Base-by-base conservation (phyloP, 2,329 filamentous ascomycete genomes). In the Colletotrichum falcatum region DNA sequence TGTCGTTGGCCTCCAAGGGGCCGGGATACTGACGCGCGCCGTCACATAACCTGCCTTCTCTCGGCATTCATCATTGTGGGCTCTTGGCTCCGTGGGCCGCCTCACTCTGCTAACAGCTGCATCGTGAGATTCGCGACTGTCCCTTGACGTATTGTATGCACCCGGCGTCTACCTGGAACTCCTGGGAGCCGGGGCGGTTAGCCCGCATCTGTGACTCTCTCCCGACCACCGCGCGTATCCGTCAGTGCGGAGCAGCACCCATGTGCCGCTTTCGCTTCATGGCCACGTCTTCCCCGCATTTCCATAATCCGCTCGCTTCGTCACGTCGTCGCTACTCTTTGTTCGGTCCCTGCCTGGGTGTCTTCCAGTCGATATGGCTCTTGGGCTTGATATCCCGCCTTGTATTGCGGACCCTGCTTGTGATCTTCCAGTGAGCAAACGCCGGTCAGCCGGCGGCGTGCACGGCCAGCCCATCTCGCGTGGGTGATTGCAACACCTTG, bases 61-160 rank as follows among this genome's bases (percentile, higher is more conserved):
- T 70, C 58, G 67, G 64, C 67, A 58, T 67, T 67, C 64, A 70
- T 70, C 67, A 70, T 70, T 70, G 64, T 67, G 64, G 67, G 54
- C 44, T 62, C 44, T 62, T 59, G 28, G 28, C 28, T 5, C 23
- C 42, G 18, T 4, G 9, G 20, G 20, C 20, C 64, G 63, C 67
- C 64, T 70, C 64, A 62, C 61, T 70, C 37, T 62, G 58, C 53
- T 64, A 70, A 70, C 67, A 59, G 58, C 46, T 70, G 54, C 67
- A 61, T 67, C 56, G 46, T 59, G 35, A 62, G 51, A 58, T 48
- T 54, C 67, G 35, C 58, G 58, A 67, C 51, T 39, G 53, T 20
- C 42, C 64, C 53, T 37, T 33, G 37, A 65, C 44, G 30, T 18
- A 53, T 42, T 35, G 60, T 49, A 53, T 56, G 61, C 42, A 55